Conservation (phyloP, 495 filamentous ascomycete genomes). For the Annulohypoxylon nitens region DNA sequence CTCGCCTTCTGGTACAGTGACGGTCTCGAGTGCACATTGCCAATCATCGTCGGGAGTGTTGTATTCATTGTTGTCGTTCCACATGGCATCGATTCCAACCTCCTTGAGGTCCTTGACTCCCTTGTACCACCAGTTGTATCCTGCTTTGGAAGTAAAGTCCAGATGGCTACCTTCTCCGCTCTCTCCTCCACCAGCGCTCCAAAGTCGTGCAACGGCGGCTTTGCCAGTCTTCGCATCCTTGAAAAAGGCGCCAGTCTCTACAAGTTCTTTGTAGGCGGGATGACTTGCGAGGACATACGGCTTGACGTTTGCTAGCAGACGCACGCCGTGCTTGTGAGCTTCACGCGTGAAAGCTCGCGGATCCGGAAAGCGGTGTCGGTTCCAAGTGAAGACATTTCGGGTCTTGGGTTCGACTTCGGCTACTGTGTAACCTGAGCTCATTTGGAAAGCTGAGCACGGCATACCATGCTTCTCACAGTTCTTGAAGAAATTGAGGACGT, state of each 20-base stretch:
- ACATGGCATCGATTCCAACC: conserved; percentile 75
- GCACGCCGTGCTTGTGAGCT: conserved; percentile 72
- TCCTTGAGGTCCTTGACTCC: conserved; percentile 71
- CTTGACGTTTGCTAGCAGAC: conserved; percentile 77
- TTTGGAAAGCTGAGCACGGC: conserved; percentile 78
- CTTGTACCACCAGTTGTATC: conserved; percentile 78
- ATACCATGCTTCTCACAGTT: conserved; percentile 73
- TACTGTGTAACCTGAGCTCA: conserved; percentile 80
- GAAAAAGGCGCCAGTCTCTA: conserved; percentile 69
- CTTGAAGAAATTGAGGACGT: conserved; percentile 69
- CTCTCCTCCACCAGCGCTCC: conserved; percentile 76
- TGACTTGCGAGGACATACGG: conserved; percentile 75
- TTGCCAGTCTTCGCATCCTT: conserved; percentile 64
- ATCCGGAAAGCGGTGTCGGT: conserved; percentile 73
- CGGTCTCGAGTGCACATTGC: conserved; percentile 66
- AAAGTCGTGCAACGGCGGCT: conserved; percentile 70
- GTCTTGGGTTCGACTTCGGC: conserved; percentile 73
- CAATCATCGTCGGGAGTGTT: conserved; percentile 74
- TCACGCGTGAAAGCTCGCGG: conserved; percentile 71
- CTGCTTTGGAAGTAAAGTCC: conserved; percentile 73
- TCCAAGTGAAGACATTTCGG: conserved; percentile 79
- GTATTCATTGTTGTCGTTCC: conserved; percentile 85
- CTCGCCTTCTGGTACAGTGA: conserved; percentile 52
- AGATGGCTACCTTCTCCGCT: conserved; percentile 77
- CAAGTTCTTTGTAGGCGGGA: conserved; percentile 70